Conservation (phyloP, 1,284 basidiomycete genomes). For the Mixia osmundae region DNA sequence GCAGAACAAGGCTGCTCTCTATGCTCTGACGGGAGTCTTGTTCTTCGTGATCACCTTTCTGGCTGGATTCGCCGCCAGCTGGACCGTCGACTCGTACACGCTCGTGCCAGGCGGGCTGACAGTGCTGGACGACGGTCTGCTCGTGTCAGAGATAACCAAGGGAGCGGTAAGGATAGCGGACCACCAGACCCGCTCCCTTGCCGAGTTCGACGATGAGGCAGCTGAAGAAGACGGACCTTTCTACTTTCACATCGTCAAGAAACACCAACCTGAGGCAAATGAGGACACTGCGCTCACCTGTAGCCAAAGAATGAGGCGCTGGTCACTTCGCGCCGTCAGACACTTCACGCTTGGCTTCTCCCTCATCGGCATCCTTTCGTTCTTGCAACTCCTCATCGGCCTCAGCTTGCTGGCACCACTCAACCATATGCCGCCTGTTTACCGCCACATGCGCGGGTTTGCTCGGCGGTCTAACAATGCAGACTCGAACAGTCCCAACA, state of each 20-base stretch:
- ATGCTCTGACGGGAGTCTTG: conserved; percentile 3
- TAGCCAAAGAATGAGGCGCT: neutral
- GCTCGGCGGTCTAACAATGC: neutral
- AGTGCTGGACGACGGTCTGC: no score
- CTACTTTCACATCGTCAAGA: conserved; percentile 6
- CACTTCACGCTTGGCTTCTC: conserved; percentile 4
- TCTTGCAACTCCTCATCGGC: conserved; percentile 3
- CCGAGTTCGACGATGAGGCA: no score
- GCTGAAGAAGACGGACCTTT: no score
- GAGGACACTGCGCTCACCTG: neutral
- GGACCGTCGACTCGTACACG: no score
- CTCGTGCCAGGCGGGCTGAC: no score
- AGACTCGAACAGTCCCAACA: conserved; percentile 1
- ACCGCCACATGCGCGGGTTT: neutral
- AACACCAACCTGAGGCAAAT: conserved; percentile 1
- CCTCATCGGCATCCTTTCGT: conserved; percentile 7
- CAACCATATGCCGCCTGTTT: neutral
- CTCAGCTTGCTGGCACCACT: neutral
- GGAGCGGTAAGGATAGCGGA: no score
- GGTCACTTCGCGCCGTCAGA: neutral
- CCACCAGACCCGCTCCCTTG: no score
- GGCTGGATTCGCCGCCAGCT: conserved; percentile 7
- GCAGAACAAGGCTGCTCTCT: conserved; percentile 5
- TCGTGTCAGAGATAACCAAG: no score
- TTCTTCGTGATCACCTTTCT: conserved; percentile 4